phyloP scores from a whole-genome alignment of 768 basidiomycete genomes.

The Dictyophora rubrovolvata region DNA sequence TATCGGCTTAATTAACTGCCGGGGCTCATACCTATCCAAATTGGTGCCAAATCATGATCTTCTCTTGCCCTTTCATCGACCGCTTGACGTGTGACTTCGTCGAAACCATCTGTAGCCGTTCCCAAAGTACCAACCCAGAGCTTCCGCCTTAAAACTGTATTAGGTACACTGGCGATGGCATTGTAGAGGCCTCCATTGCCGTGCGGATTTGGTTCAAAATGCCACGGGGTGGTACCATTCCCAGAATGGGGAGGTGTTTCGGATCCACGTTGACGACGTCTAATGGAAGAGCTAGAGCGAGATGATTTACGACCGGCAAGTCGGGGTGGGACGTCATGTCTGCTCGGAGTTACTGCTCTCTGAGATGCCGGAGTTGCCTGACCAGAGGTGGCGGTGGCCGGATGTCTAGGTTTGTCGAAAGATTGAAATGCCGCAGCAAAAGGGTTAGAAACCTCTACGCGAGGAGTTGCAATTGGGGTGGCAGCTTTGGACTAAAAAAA shows the following conservation, averaged over 20 bases:
- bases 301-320: slow-evolving; percentile 36
- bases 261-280: slow-evolving; percentile 27
- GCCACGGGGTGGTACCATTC: slow-evolving; percentile 25
- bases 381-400: slow-evolving; percentile 9
- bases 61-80: slow-evolving; percentile 40
- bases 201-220: slow-evolving; percentile 53
- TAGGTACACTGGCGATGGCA: slow-evolving; percentile 51
- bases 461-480: slow-evolving; percentile 30
- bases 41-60: slow-evolving; percentile 37
- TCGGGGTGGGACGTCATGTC: slow-evolving; percentile 17
- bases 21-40: slow-evolving; percentile 46
- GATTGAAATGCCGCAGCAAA: slow-evolving; percentile 33
- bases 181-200: slow-evolving; percentile 82
- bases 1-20: neutral
- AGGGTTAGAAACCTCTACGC: slow-evolving; percentile 42
- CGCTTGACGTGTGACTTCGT: slow-evolving; percentile 41
- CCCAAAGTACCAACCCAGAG: slow-evolving; percentile 70
- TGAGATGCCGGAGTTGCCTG: slow-evolving; percentile 17
- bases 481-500: slow-evolving; percentile 28
- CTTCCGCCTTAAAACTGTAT: slow-evolving; percentile 37
- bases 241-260: slow-evolving; percentile 5
- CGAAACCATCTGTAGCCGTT: slow-evolving; percentile 54
- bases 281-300: slow-evolving; percentile 42
- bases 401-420: slow-evolving; percentile 10
- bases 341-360: slow-evolving; percentile 37